phyloP scores from a whole-genome alignment of 305 asterid species.

The Ilex paraguariensis region DNA sequence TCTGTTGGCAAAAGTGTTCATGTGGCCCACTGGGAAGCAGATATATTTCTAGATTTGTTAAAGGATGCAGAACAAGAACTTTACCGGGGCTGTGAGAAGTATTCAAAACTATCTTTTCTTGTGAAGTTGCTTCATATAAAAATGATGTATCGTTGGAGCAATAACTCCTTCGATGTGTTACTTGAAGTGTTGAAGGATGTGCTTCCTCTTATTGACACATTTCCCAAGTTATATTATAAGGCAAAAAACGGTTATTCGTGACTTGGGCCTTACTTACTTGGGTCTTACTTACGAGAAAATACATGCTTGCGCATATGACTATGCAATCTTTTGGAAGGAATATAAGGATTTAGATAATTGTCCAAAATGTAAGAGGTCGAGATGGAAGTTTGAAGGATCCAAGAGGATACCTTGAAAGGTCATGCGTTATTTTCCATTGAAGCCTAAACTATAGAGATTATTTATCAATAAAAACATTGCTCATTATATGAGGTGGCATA shows the following conservation, averaged over 20 bases:
- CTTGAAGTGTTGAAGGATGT: background rate
- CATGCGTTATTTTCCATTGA: background rate
- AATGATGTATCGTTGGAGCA: background rate
- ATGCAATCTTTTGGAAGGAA: background rate
- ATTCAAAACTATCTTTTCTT: background rate
- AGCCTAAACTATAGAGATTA: background rate
- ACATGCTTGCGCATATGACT: background rate
- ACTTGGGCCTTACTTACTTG: background rate
- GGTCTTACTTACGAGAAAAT: no score
- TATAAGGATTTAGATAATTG: no score
- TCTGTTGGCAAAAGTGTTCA: no score
- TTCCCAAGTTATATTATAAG: background rate
- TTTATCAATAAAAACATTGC: no score
- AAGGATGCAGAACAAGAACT: constrained; percentile 3
- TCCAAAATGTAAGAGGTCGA: background rate
- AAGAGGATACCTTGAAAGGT: background rate
- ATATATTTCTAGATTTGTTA: no score
- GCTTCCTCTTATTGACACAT: background rate
- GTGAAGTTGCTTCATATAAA: constrained; percentile 4
- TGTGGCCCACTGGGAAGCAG: no score
- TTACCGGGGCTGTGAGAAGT: background rate
- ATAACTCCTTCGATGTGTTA: constrained; percentile 5
- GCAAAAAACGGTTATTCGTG: background rate
- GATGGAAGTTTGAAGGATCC: background rate
- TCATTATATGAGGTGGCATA: no score